These are phyloP conservation scores for Lipomyces spencermartinsiae DNA, from an alignment of 805 yeast species.

Conservation along the genomic window DNA sequence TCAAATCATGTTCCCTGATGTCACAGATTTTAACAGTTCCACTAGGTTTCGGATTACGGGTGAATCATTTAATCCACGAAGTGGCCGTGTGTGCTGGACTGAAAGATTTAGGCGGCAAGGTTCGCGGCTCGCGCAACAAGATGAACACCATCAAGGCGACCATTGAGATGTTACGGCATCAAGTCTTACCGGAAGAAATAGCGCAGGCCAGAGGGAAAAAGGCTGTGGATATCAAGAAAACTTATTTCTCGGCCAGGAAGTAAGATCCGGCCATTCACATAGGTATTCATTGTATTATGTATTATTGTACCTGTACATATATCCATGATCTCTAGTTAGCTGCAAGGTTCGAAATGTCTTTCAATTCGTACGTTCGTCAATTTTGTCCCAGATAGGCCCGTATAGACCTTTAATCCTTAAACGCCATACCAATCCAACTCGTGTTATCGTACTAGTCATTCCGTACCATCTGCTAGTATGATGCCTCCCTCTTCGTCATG, in stretches of 20 bases:
- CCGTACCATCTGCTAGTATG: constrained; percentile 1
- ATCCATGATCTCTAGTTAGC: constrained; percentile 3
- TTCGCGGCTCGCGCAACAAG: constrained; percentile 81
- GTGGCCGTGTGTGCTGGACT: constrained; percentile 93
- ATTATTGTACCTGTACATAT: neutral
- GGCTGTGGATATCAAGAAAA: constrained; percentile 88
- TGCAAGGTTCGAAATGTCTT: neutral
- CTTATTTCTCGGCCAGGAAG: constrained; percentile 59
- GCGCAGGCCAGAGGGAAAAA: constrained; percentile 94
- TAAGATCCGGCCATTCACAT: constrained; percentile 42
- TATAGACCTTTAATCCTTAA: neutral
- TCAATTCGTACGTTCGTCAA: neutral
- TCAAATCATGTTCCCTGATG: neutral
- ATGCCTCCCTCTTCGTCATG: constrained; percentile 37
- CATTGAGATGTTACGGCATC: constrained; percentile 81
- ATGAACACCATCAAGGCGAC: constrained; percentile 94
- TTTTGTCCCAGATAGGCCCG: neutral
- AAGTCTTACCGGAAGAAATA: constrained; percentile 81
- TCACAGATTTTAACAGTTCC: neutral
- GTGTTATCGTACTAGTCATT: neutral
- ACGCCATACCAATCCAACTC: neutral
- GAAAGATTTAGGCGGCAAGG: constrained; percentile 89
- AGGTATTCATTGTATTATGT: neutral
- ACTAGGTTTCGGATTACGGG: constrained; percentile 71
- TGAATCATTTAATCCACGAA: constrained; percentile 87